phyloP scores from a whole-genome alignment of 306 rosid genomes.

The barrel medic (Medicago truncatula) region MtrunA17r5.0-ANR NC_053046.1:43943001-43943500 shows the following conservation, averaged over 20 bases:
- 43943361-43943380: neutral
- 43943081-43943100: conserved; percentile 83
- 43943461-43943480: conserved; percentile 38
- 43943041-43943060: conserved; percentile 98
- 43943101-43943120: conserved; percentile 94
- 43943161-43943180: conserved; percentile 89
- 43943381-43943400: neutral
- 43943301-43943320: neutral
- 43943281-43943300: conserved; percentile 17
- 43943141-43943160: conserved; percentile 97
- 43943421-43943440: neutral
- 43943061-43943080: conserved; percentile 98
- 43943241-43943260: conserved; percentile 37
- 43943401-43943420: neutral
- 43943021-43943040: conserved; percentile 93
- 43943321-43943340: neutral
- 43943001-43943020: conserved; percentile 85
- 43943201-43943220: conserved; percentile 91
- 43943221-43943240: conserved; percentile 97
- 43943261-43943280: conserved; percentile 35
- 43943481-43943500: conserved; percentile 36
- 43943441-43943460: conserved; percentile 4
- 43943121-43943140: conserved; percentile 99
- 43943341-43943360: neutral
- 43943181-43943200: conserved; percentile 82